Conservation (phyloP, 192 early-diverging fungal species). For the Gryganskiella cystojenkinii region DNA sequence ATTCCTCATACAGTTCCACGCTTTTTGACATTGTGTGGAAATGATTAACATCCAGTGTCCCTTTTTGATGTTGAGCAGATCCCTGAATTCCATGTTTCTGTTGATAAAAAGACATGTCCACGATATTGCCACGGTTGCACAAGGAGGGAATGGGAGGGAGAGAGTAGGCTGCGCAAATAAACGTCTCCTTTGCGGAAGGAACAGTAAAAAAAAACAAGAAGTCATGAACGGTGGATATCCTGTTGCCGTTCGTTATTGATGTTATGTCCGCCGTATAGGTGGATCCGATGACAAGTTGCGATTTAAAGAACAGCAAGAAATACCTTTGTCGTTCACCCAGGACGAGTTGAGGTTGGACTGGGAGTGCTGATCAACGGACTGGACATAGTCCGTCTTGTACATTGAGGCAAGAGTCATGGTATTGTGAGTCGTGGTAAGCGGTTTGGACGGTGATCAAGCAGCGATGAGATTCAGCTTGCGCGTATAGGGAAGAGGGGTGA, state of each 20-base stretch:
- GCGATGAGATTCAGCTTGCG: background rate
- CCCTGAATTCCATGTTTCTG: background rate
- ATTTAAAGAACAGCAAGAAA: background rate
- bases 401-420: constrained; percentile 51
- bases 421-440: too few species aligned
- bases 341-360: constrained; percentile 71
- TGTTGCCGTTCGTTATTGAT: too few species aligned
- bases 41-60: background rate
- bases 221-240: too few species aligned
- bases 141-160: too few species aligned
- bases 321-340: constrained; percentile 73
- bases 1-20: background rate
- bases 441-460: too few species aligned
- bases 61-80: background rate
- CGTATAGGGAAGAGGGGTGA: background rate
- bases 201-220: too few species aligned
- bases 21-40: too few species aligned
- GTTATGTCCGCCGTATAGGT: too few species aligned
- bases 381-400: constrained; percentile 55
- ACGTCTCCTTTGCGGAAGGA: too few species aligned
- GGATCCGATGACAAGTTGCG: too few species aligned
- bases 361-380: constrained; percentile 63
- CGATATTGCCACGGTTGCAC: too few species aligned
- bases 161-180: too few species aligned
- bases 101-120: background rate